Evolutionary conservation across 208 protist genomes (phyloP).

Genomic region (Entamoeba invadens): DNA sequence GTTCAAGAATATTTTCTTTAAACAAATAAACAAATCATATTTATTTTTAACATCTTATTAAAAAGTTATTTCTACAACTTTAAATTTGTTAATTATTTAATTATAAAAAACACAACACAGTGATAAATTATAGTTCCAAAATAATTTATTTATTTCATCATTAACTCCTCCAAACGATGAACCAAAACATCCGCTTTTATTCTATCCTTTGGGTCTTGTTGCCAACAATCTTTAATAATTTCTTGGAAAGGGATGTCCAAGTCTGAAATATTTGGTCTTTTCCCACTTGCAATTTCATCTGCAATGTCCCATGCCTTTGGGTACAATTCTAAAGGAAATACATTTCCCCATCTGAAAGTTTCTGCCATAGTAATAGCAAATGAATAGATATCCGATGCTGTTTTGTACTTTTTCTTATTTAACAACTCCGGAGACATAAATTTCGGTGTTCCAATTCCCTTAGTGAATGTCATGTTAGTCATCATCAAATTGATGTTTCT

Average conservation of each 20-base stretch:
- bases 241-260: background rate
- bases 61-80: no score
- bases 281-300: background rate
- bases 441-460: constrained; percentile 6
- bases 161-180: no score
- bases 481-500: background rate
- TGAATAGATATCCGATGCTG: no score
- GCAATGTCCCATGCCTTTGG: background rate
- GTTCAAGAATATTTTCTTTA: no score
- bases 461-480: background rate
- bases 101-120: no score
- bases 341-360: background rate
- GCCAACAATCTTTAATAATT: background rate
- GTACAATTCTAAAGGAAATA: background rate
- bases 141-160: no score
- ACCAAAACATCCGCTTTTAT: no score
- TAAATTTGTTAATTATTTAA: no score
- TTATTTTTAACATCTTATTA: no score
- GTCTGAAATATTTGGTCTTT: background rate
- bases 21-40: no score
- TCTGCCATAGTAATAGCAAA: background rate
- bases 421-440: constrained; percentile 42
- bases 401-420: constrained; percentile 23
- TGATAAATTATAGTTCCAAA: no score
- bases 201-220: background rate